A percentile compares a stretch with the other conserved stretches of the same genome.
These are phyloP conservation scores for Melocanna baccifera DNA, from an alignment of 176 grass and related monocot species.

Conservation along the genomic window DNA sequence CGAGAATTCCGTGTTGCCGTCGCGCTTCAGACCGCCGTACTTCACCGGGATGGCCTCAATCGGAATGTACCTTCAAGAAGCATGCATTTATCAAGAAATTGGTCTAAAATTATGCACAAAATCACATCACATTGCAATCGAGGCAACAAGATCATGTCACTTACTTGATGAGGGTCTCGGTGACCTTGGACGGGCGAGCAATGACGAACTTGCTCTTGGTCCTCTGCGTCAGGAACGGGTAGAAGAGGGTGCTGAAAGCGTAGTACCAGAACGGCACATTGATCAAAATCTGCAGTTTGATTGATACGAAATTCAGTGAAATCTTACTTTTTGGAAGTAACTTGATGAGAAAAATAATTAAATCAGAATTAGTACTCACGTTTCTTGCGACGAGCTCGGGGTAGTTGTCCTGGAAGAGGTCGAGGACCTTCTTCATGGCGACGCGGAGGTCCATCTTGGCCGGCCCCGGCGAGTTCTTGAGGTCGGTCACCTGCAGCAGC, in stretches of 20 bases:
- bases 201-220: conserved; percentile 96
- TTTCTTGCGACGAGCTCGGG: conserved; percentile 90
- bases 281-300: conserved; percentile 73
- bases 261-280: conserved; percentile 98
- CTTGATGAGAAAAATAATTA: no score
- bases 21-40: conserved; percentile 87
- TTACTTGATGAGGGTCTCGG: conserved; percentile 94
- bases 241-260: conserved; percentile 76
- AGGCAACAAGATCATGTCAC: neutral
- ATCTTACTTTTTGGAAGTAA: neutral
- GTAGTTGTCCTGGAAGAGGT: conserved; percentile 95
- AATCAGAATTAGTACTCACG: conserved; percentile 40
- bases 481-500: conserved; percentile 76
- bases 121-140: neutral
- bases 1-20: conserved; percentile 56
- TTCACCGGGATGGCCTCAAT: conserved; percentile 71
- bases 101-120: neutral
- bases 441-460: conserved; percentile 79
- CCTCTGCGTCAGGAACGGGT: conserved; percentile 91
- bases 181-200: conserved; percentile 70
- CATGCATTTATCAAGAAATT: neutral
- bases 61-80: conserved; percentile 62
- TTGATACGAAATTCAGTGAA: neutral
- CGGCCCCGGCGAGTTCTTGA: conserved; percentile 64
- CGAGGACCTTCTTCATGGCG: conserved; percentile 72